phyloP scores from a whole-genome alignment of 805 yeast species.

The Wickerhamiella occidentalis region DNA sequence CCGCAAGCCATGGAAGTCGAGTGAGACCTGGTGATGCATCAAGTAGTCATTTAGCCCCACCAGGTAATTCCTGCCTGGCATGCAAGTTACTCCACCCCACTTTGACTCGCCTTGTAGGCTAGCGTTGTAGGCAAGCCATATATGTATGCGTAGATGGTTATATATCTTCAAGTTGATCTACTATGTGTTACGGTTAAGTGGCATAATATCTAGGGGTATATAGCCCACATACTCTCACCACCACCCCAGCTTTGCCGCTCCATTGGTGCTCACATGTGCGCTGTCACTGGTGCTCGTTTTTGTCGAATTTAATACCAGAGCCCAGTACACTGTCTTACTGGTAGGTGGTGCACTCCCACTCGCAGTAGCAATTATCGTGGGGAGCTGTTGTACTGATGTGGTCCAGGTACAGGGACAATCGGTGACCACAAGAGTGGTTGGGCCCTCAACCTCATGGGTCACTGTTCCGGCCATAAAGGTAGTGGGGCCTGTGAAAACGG shows the following conservation, averaged over 20 bases:
- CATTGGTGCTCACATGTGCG: neutral
- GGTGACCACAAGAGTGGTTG: neutral
- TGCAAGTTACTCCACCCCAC: too few relatives aligned
- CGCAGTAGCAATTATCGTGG: neutral
- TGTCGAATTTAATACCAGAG: neutral
- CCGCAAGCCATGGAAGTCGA: conserved; percentile 6
- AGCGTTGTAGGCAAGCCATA: too few relatives aligned
- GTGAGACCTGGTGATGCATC: too few relatives aligned
- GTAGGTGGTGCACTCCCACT: neutral
- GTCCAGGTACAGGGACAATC: neutral
- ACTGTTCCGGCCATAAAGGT: neutral
- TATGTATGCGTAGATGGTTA: too few relatives aligned
- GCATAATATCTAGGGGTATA: too few relatives aligned
- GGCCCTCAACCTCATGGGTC: neutral
- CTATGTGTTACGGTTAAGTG: too few relatives aligned
- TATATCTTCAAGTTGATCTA: too few relatives aligned
- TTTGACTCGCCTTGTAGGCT: too few relatives aligned
- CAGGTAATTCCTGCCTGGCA: too few relatives aligned
- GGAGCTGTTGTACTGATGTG: neutral
- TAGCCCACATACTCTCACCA: too few relatives aligned
- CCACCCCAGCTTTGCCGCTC: neutral
- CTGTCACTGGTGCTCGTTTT: too few relatives aligned
- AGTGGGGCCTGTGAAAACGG: neutral
- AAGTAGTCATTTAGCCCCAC: too few relatives aligned
- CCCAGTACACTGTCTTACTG: neutral